Conservation (phyloP, 805 yeast genomes). For the Naumovozyma castellii region DNA sequence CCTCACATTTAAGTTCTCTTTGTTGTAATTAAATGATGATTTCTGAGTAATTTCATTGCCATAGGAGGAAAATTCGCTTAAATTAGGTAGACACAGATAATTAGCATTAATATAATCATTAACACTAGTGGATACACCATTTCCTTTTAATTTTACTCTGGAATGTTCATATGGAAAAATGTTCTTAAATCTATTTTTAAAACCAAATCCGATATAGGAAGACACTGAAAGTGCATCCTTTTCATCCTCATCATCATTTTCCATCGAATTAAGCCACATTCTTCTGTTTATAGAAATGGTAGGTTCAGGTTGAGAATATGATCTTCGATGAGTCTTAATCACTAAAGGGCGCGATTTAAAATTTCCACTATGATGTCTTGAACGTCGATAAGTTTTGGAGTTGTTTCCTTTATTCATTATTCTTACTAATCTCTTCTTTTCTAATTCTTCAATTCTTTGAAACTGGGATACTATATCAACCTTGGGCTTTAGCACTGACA, state of each 20-base stretch:
- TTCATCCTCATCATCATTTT: constrained; percentile 10
- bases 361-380: too few relatives aligned
- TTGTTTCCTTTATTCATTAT: too few relatives aligned
- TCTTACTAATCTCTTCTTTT: constrained; percentile 58
- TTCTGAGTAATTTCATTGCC: too few relatives aligned
- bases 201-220: constrained; percentile 72
- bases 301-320: constrained; percentile 18
- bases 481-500: constrained; percentile 20
- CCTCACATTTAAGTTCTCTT: constrained; percentile 30
- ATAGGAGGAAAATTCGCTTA: constrained; percentile 6
- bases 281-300: constrained; percentile 1
- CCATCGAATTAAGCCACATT: constrained; percentile 9
- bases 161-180: constrained; percentile 82
- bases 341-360: too few relatives aligned
- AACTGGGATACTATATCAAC: constrained; percentile 41
- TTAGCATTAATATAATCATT: constrained; percentile 83
- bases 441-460: constrained; percentile 56
- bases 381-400: too few relatives aligned
- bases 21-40: too few relatives aligned
- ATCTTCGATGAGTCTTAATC: too few relatives aligned
- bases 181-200: constrained; percentile 79
- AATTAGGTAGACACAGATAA: constrained; percentile 36
- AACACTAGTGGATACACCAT: constrained; percentile 5
- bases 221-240: constrained; percentile 37
- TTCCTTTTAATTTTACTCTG: constrained; percentile 49